Evolutionary conservation across 2,329 filamentous ascomycete genomes (phyloP).

Genomic region (Aspergillus sp.): DNA sequence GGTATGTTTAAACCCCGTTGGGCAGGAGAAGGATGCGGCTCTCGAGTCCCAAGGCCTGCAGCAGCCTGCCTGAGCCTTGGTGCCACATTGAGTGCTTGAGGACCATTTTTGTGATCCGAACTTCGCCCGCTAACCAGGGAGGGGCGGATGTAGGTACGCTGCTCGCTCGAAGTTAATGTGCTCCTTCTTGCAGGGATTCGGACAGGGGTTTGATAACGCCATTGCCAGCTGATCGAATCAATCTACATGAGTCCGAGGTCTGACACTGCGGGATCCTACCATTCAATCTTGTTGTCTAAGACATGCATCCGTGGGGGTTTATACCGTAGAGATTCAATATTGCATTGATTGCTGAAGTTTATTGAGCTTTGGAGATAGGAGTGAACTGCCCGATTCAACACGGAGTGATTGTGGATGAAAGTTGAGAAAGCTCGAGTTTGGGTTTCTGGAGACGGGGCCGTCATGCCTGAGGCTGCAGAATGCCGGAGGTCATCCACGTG

Average conservation of each 20-base stretch:
- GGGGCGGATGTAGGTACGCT: constrained; percentile 7
- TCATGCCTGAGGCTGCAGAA: neutral
- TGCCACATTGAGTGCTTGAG: neutral
- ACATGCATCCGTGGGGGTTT: neutral
- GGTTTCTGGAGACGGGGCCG: neutral
- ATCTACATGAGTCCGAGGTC: constrained; percentile 5
- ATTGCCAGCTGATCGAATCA: constrained; percentile 10
- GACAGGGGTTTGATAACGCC: constrained; percentile 10
- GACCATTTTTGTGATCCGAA: neutral
- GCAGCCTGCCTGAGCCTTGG: neutral
- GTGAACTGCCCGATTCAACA: neutral
- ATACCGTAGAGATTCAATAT: too few relatives aligned
- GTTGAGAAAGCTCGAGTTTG: neutral
- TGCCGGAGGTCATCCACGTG: constrained; percentile 6
- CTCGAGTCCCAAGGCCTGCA: neutral
- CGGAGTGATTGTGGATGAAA: constrained; percentile 1
- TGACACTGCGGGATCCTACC: constrained; percentile 1
- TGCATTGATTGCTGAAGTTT: too few relatives aligned
- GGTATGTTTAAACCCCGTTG: neutral
- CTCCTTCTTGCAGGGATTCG: neutral
- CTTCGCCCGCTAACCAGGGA: neutral
- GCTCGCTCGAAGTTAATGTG: neutral
- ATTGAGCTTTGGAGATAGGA: neutral
- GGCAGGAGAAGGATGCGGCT: constrained; percentile 1
- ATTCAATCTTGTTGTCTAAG: constrained; percentile 3